Evolutionary conservation across 805 yeast species (phyloP), one percentile per base, ranked within the genome.

Genomic region (Alloascoidea hylecoeti): DNA sequence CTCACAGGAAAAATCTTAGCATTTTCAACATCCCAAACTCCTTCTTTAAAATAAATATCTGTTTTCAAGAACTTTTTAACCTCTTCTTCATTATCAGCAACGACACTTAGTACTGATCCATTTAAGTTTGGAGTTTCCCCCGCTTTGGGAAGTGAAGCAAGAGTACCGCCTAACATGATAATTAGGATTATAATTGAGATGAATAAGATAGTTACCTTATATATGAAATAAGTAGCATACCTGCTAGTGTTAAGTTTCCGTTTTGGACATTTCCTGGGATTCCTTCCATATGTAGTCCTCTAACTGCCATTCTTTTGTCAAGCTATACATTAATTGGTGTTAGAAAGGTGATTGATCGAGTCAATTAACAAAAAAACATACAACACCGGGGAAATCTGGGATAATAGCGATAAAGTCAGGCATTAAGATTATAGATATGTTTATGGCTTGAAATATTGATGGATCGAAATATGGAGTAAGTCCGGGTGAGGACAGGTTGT

Each of bases 11-110:
- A 66, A 32, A 78, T 70, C 44, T 75, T 49, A 15, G 70, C 77
- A 39, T 64, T 67, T 30, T 72, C 72, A 42, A 80, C 51, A 52
- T 83, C 94, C 94, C 94, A 83, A 42, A 83, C 68, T 2, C 85
- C 88, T 27, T 64, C 63, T 46, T 63, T 64, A 46, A 70, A 69
- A 54, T 75, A 83, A 27, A 74, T 53, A 51, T 83, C 94, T 36
- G 60, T 48, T 49, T 75, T 70, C 53, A 83, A 65, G 40, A 78
- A 59, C 33, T 75, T 81, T 35, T 78, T 44, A 6, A 78, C 75
- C 44, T 79, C 79, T 44, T 78, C 78, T 49, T 65, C 72, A 36
- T 75, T 61, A 38, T 74, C 75, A 27, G 89, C 89, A 42, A 64
- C 60, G 37, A 81, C 46, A 42, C 74, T 79, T 49, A 72, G 64